phyloP scores from a whole-genome alignment of 2,329 filamentous ascomycete genomes.

The Neoascochyta sp. region DNA sequence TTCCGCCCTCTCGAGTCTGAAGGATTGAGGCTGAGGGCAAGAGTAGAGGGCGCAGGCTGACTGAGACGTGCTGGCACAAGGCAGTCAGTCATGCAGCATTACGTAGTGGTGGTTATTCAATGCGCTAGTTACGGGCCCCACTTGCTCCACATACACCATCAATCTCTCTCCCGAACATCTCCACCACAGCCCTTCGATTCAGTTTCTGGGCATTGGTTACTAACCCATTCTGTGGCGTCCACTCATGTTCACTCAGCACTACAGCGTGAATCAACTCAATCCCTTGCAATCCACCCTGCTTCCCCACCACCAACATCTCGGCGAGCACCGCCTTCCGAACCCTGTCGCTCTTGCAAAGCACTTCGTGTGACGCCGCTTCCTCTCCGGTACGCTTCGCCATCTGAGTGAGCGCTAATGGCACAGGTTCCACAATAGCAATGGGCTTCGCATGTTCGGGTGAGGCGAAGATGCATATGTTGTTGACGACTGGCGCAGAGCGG shows the following conservation, averaged over 20 bases:
- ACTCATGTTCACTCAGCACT: slow-evolving; percentile 79
- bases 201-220: slow-evolving; percentile 53
- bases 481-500: slow-evolving; percentile 71
- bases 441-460: slow-evolving; percentile 71
- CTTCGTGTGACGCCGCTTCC: slow-evolving; percentile 60
- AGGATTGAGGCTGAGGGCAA: no score
- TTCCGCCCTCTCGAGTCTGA: no score
- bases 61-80: no score
- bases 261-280: slow-evolving; percentile 75
- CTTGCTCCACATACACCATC: slow-evolving; percentile 48
- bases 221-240: slow-evolving; percentile 71
- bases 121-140: no score
- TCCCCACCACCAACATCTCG: slow-evolving; percentile 63
- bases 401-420: slow-evolving; percentile 55
- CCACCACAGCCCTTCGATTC: slow-evolving; percentile 49
- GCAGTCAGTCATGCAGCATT: no score
- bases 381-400: slow-evolving; percentile 58
- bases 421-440: slow-evolving; percentile 72
- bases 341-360: slow-evolving; percentile 65
- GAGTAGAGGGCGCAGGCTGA: no score
- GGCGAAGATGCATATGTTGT: slow-evolving; percentile 84
- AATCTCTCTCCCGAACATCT: slow-evolving; percentile 52
- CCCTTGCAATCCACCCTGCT: slow-evolving; percentile 61
- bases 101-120: no score
- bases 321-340: slow-evolving; percentile 63